phyloP scores from a whole-genome alignment of 2,329 filamentous ascomycete genomes.

The Plectosphaerella sp. region DNA sequence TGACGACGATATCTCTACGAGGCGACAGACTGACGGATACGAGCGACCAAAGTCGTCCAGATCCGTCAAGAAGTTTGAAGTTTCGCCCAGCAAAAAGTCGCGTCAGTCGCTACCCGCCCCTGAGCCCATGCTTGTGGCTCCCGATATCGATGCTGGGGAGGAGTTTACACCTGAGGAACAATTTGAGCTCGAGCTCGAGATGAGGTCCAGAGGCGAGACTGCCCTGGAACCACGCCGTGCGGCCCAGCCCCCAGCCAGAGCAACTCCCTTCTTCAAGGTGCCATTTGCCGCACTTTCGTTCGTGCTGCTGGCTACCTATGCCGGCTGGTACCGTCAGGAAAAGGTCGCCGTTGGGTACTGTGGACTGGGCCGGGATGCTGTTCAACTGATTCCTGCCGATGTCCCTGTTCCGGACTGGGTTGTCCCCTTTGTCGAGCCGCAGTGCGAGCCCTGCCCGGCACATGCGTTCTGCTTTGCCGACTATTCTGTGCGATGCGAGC shows the following conservation, averaged over 20 bases:
- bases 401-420: constrained; percentile 67
- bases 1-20: constrained; percentile 17
- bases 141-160: constrained; percentile 66
- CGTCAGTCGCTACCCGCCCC: constrained; percentile 22
- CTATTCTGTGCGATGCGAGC: constrained; percentile 74
- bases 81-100: constrained; percentile 40
- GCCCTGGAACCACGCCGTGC: constrained; percentile 27
- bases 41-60: constrained; percentile 10
- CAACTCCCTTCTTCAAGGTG: neutral
- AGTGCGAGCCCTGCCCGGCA: constrained; percentile 84
- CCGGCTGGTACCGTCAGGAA: constrained; percentile 84
- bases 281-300: constrained; percentile 69
- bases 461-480: constrained; percentile 86
- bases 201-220: constrained; percentile 49
- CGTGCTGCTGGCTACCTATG: constrained; percentile 67
- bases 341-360: constrained; percentile 97
- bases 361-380: constrained; percentile 67
- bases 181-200: constrained; percentile 70
- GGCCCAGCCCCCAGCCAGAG: constrained; percentile 35
- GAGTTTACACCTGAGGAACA: constrained; percentile 94
- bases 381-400: constrained; percentile 42
- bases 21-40: constrained; percentile 36
- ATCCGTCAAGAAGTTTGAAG: constrained; percentile 53
- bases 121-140: constrained; percentile 15
- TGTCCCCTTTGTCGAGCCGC: constrained; percentile 64